A percentile compares a stretch with the other conserved stretches of the same genome.
phyloP scores from a whole-genome alignment of 768 basidiomycete genomes.

The Suillus americanus region DNA sequence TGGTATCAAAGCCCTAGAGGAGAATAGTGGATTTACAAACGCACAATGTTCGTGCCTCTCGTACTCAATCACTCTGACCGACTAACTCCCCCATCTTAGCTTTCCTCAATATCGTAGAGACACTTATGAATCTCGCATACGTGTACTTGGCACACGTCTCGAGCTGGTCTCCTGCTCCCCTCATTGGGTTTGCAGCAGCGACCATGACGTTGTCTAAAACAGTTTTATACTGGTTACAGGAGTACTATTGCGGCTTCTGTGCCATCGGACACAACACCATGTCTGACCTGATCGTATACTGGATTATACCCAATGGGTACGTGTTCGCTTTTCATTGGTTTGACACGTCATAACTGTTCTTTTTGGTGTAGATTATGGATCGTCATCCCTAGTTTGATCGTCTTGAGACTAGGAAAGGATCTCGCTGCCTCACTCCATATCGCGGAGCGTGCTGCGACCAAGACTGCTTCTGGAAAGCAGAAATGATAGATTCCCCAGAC shows the following conservation, averaged over 20 bases:
- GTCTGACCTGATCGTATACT: conserved; percentile 53
- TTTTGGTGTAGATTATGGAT: conserved; percentile 66
- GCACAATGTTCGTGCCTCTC: conserved; percentile 68
- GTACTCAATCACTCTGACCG: neutral
- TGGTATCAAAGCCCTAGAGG: conserved; percentile 62
- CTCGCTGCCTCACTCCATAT: conserved; percentile 45
- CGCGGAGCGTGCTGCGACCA: conserved; percentile 26
- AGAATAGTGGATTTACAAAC: conserved; percentile 77
- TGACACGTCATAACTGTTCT: neutral
- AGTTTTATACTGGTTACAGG: conserved; percentile 76
- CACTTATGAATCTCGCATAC: conserved; percentile 69
- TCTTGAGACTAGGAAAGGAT: conserved; percentile 61
- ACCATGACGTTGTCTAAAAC: conserved; percentile 88
- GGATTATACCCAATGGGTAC: conserved; percentile 80
- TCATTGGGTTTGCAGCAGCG: conserved; percentile 72
- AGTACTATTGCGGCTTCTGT: conserved; percentile 76
- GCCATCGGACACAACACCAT: conserved; percentile 71
- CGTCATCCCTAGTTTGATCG: conserved; percentile 62
- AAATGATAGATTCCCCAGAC: conserved; percentile 13
- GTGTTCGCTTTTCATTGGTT: conserved; percentile 20
- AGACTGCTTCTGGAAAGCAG: conserved; percentile 32
- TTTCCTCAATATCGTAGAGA: conserved; percentile 77
- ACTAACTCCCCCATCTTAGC: conserved; percentile 41
- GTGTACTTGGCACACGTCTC: conserved; percentile 71
- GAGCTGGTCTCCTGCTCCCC: conserved; percentile 60